phyloP scores from a whole-genome alignment of 148 eudicot species.

The Simmondsia chinensis region DNA sequence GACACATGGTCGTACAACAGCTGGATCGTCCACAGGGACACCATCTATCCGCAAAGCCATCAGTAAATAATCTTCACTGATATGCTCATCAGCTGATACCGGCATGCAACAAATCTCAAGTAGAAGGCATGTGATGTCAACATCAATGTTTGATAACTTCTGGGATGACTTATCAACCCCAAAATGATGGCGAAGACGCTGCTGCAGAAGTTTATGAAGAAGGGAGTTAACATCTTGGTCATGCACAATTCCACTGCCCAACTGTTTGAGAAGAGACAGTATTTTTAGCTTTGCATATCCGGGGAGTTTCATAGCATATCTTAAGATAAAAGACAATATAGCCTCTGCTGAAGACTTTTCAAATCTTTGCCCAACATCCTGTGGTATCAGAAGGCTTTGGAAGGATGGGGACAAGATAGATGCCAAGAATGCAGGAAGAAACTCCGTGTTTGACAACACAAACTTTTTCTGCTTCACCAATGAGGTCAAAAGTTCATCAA shows the following conservation, averaged over 20 bases:
- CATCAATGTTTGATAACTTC: conserved; percentile 46
- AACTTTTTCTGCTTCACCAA: conserved; percentile 74
- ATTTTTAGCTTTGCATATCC: conserved; percentile 60
- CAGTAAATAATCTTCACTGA: conserved; percentile 35
- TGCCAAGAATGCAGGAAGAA: conserved; percentile 54
- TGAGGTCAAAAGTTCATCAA: conserved; percentile 49
- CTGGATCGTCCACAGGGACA: conserved; percentile 34
- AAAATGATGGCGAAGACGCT: conserved; percentile 34
- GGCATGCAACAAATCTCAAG: conserved; percentile 59
- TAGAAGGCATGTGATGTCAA: conserved; percentile 65
- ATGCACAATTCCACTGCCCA: conserved; percentile 48
- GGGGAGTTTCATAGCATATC: conserved; percentile 48
- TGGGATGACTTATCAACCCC: conserved; percentile 16
- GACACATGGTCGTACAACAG: conserved; percentile 49
- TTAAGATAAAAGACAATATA: conserved; percentile 42
- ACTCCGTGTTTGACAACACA: conserved; percentile 58
- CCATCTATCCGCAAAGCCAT: conserved; percentile 39
- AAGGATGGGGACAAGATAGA: conserved; percentile 49
- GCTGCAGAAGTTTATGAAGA: conserved; percentile 47
- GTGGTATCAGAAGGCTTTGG: conserved; percentile 51
- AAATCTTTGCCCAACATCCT: conserved; percentile 43
- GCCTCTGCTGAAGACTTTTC: conserved; percentile 42
- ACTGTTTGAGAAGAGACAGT: conserved; percentile 58
- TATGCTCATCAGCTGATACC: conserved; percentile 24
- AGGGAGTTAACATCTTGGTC: conserved; percentile 39